Base-by-base conservation (phyloP, 495 filamentous ascomycete species). In the Cladorrhinum samala region DNA sequence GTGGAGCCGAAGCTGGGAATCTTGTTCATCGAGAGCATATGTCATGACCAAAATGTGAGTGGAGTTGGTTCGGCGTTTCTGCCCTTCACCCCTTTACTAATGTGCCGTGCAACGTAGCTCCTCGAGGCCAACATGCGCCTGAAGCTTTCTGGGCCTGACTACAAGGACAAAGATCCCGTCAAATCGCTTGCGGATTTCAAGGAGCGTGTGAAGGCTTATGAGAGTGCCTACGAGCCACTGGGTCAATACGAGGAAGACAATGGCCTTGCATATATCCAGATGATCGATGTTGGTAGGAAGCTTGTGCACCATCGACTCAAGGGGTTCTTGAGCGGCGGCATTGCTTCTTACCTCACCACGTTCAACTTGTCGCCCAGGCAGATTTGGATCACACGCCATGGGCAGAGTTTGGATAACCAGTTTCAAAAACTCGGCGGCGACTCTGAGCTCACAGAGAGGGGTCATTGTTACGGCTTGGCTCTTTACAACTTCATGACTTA, bases 201-300 rank as follows among this genome's bases (percentile, higher is more conserved):
- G 70, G 83, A 89, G 72, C 84, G 93, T 46, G 89, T 98, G n/a
- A 83, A 82, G 46, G 84, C 95, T 4, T 98, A 98, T 61, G 85
- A 96, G 66, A 88, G 87, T 58, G 90, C 89, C 17, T 98, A 98
- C 64, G 83, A 94, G 9, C 88, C 93, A 0, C 72, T 98, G 2
- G 93, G 93, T 13, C 81, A 94, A 30, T 95, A 88, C 57, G 93
- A 98, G 69, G 93, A 97, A 66, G 77, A 83, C 16, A 74, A 91
- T 56, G 80, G 88, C 56, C 87, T 96, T 83, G 86, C 91, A 44
- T 98, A 91, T 64, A 89, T 98, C 44, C 83, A 88, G 78, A 96
- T 98, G 89, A 94, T 96, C 44, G 93, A 98, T 66, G 93, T 98
- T 18, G 93, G 93, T 36, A 83, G 91, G 37, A 97, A 98, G 68